Conservation (phyloP, 805 yeast species). For the Blastobotrys terrestris region DNA sequence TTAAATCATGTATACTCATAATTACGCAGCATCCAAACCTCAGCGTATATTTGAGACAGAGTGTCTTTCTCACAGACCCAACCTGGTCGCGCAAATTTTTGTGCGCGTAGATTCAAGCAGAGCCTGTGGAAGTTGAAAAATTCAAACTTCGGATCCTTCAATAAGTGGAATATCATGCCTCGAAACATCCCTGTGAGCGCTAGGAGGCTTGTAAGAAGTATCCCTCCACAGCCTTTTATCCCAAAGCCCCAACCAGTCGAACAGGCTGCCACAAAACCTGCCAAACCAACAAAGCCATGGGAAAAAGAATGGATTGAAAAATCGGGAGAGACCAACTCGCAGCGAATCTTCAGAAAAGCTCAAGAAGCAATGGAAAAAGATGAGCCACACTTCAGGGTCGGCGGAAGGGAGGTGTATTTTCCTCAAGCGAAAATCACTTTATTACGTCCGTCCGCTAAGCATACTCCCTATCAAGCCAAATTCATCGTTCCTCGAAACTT, state of each 20-base stretch:
- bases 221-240: slow-evolving; percentile 17
- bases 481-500: slow-evolving; percentile 90
- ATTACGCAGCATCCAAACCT: no score
- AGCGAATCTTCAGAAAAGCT: slow-evolving; percentile 11
- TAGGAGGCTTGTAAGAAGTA: slow-evolving; percentile 13
- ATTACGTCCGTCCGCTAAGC: slow-evolving; percentile 89
- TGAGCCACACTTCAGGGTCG: slow-evolving; percentile 79
- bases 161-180: slow-evolving; percentile 7
- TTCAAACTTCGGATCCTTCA: no score
- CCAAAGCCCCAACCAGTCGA: slow-evolving; percentile 12
- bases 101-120: no score
- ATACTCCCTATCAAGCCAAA: slow-evolving; percentile 95
- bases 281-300: neutral
- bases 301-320: slow-evolving; percentile 3
- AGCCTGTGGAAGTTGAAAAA: no score
- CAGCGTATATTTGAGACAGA: no score
- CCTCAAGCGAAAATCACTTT: slow-evolving; percentile 80
- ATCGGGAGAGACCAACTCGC: slow-evolving; percentile 1
- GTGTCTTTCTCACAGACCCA: no score
- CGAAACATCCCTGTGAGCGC: slow-evolving; percentile 12
- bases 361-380: slow-evolving; percentile 14
- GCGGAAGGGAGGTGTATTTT: slow-evolving; percentile 69
- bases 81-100: no score
- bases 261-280: neutral
- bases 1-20: no score